These are phyloP conservation scores for Fraxinus platypoda DNA, from an alignment of 305 asterid genomes.

Conservation along the genomic window DNA sequence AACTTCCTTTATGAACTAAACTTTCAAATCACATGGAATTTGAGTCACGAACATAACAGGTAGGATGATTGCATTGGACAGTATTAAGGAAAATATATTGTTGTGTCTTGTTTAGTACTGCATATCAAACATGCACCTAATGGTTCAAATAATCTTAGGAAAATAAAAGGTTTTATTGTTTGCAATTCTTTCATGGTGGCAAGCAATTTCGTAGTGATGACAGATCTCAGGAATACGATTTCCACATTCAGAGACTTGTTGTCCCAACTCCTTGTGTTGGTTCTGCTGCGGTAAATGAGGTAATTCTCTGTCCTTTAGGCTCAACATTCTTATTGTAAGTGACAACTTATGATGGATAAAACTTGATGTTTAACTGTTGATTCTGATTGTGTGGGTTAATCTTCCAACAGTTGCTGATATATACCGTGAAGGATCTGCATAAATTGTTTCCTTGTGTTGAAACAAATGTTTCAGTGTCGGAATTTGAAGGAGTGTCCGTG, in stretches of 20 bases:
- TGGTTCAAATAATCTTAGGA: constrained; percentile 25
- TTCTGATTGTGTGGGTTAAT: neutral
- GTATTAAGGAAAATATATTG: neutral
- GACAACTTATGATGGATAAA: neutral
- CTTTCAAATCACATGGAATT: no score
- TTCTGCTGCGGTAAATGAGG: constrained; percentile 67
- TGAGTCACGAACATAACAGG: no score
- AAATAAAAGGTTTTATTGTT: constrained; percentile 26
- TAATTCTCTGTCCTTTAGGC: constrained; percentile 11
- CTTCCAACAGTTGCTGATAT: constrained; percentile 51
- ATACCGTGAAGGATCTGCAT: constrained; percentile 60
- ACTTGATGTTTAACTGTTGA: no score
- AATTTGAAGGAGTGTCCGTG: constrained; percentile 45
- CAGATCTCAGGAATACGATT: constrained; percentile 59
- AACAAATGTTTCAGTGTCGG: constrained; percentile 32
- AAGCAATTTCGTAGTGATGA: constrained; percentile 46
- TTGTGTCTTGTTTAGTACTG: neutral
- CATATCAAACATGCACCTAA: neutral
- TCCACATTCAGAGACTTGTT: constrained; percentile 66
- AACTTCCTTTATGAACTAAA: no score
- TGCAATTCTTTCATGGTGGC: constrained; percentile 44
- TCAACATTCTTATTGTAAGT: neutral
- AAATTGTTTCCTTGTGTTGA: constrained; percentile 46
- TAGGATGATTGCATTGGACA: neutral
- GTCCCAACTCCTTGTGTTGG: constrained; percentile 66